phyloP scores from a whole-genome alignment of 208 protist species.

The Trypanosoma grayi region DNA sequence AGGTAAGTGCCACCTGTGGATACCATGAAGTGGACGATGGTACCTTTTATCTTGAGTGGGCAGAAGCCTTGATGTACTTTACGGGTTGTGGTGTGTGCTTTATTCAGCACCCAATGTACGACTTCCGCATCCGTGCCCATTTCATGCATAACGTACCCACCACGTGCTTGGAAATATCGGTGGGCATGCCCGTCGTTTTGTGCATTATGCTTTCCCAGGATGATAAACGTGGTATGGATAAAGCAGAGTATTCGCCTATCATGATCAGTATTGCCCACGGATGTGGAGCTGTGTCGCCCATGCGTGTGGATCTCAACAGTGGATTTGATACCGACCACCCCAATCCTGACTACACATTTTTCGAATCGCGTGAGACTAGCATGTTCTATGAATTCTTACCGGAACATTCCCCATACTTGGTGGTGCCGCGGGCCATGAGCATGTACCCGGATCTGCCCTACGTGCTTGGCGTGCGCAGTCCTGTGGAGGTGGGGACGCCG shows the following conservation, averaged over 20 bases:
- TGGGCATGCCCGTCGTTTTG: constrained; percentile 38
- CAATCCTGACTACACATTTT: constrained; percentile 65
- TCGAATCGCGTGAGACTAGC: constrained; percentile 66
- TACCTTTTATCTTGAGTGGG: constrained; percentile 80
- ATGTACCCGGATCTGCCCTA: constrained; percentile 51
- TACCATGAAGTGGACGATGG: constrained; percentile 44
- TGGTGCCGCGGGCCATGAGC: constrained; percentile 69
- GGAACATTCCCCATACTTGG: constrained; percentile 75
- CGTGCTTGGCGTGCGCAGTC: constrained; percentile 52
- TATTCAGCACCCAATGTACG: constrained; percentile 57
- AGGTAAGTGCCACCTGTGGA: constrained; percentile 43
- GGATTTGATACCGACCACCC: constrained; percentile 77
- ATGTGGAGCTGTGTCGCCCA: constrained; percentile 35
- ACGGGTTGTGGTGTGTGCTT: constrained; percentile 77
- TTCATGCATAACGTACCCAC: constrained; percentile 73
- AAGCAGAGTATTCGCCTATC: constrained; percentile 57
- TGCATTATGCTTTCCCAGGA: constrained; percentile 73
- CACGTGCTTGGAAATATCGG: constrained; percentile 64
- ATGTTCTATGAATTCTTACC: constrained; percentile 80
- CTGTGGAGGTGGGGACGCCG: constrained; percentile 55
- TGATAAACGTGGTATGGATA: constrained; percentile 68
- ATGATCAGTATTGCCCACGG: constrained; percentile 82
- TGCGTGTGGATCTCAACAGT: constrained; percentile 72
- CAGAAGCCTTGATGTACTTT: constrained; percentile 70
- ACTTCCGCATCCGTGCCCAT: constrained; percentile 75